Base-by-base conservation (phyloP, 2,329 filamentous ascomycete species). In the Fusarium xylarioides region DNA sequence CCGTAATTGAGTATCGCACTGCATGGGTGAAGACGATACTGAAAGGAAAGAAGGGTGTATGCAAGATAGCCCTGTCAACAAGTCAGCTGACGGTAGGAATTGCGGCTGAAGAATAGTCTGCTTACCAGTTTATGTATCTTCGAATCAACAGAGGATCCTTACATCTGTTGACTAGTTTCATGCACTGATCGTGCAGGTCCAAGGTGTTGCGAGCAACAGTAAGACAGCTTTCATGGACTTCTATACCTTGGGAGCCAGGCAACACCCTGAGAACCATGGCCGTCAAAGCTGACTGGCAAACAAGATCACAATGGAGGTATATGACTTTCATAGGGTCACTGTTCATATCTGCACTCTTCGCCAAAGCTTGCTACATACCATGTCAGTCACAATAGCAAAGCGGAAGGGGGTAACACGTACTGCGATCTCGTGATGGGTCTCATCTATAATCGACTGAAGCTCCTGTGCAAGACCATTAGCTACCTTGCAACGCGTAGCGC, bases 41-140 rank as follows among this genome's bases (percentile, higher is more conserved):
- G 55, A 83, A 84, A 4, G 82, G 78, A 4, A 81, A 78, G 63
- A 83, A 84, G 7, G 82, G 81, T 4, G 70, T 76, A 23, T 82
- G 77, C 4, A 83, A 52, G 7, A 83, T 74, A 4, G 79, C 77
- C 82, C 82, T 83, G 19, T 30, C 7, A n/a, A 11, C 16, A 11
- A 5, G 42, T 73, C 18, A 73, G 52, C 21, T 21, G 1, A 19
- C 49, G 42, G 32, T 7, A 35, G 10, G 4, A 15, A 35, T 11
- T 5, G n/a, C n/a, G 32, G 49, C n/a, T 35, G 19, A 38, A 42
- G 14, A 21, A n/a, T n/a, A 11, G 12, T 15, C 8, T 26, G 62
- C 70, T 66, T 60, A 79, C 80, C 81, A 83, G 40, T 79, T 82
- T 34, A 83, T 75, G 23, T 84, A 83, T 66, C 77, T 82, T 18